These are phyloP conservation scores for Diutina siamensis DNA, from an alignment of 1,139 yeast species.

Conservation along the genomic window DNA sequence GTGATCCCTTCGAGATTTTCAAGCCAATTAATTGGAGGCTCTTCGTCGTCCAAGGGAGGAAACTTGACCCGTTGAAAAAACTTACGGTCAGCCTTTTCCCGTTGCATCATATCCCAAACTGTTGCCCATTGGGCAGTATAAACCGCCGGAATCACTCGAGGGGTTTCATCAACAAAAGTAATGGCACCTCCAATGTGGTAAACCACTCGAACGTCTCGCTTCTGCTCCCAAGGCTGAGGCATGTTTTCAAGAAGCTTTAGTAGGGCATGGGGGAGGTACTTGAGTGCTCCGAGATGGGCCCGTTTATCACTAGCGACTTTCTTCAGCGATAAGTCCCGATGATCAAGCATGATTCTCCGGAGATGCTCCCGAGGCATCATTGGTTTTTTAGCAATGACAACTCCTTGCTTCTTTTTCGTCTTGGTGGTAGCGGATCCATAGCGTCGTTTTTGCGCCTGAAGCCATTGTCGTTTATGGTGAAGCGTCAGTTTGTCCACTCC, in stretches of 20 bases:
- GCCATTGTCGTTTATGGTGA: constrained; percentile 37
- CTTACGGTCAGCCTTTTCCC: constrained; percentile 82
- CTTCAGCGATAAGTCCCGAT: constrained; percentile 75
- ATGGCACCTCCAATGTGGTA: constrained; percentile 92
- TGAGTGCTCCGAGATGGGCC: constrained; percentile 81
- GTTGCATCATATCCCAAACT: constrained; percentile 84
- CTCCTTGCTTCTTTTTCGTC: constrained; percentile 21
- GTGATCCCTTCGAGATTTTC: constrained; percentile 69
- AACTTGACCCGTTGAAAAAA: constrained; percentile 87
- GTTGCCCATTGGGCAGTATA: constrained; percentile 95
- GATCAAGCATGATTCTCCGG: constrained; percentile 73
- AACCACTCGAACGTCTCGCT: constrained; percentile 74
- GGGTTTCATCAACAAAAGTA: constrained; percentile 86
- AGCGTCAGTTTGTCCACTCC: not conserved
- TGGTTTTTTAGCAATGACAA: constrained; percentile 50
- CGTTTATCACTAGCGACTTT: constrained; percentile 81
- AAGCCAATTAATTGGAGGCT: constrained; percentile 77
- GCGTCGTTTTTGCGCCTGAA: constrained; percentile 49
- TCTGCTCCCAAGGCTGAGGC: constrained; percentile 98
- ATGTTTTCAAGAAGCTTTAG: constrained; percentile 82
- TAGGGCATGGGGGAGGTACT: constrained; percentile 93
- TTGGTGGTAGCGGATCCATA: constrained; percentile 14
- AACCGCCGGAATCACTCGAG: constrained; percentile 86
- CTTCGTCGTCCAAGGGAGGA: constrained; percentile 97
- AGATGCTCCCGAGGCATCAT: constrained; percentile 95